Conservation (phyloP, 2,329 filamentous ascomycete genomes). For the Plenodomus biglobosus region DNA sequence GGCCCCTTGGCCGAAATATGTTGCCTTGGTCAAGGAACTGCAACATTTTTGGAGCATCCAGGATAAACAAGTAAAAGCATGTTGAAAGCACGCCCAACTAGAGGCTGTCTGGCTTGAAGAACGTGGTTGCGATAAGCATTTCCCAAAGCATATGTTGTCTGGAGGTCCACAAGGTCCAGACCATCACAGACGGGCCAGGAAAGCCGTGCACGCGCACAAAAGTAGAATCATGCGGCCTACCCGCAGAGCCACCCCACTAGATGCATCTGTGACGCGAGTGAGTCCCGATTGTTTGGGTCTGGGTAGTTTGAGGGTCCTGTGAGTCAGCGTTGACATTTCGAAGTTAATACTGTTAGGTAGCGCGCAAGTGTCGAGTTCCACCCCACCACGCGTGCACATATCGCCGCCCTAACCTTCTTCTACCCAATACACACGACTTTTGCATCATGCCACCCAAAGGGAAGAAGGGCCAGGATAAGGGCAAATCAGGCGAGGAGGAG, state of each 20-base stretch:
- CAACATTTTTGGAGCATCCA: too few species aligned
- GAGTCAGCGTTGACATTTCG: constrained; percentile 19
- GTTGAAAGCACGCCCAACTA: too few species aligned
- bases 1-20: too few species aligned
- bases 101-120: constrained; percentile 1
- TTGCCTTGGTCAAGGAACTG: too few species aligned
- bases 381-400: constrained; percentile 14
- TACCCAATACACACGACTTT: constrained; percentile 1
- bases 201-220: constrained; percentile 22
- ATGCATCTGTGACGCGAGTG: constrained; percentile 23
- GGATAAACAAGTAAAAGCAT: too few species aligned
- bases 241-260: constrained; percentile 28
- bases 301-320: constrained; percentile 15
- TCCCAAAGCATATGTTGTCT: constrained; percentile 18
- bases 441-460: constrained; percentile 52
- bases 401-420: constrained; percentile 12
- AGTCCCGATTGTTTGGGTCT: constrained; percentile 14
- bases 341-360: constrained; percentile 12
- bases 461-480: constrained; percentile 47
- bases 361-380: neutral
- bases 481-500: constrained; percentile 55
- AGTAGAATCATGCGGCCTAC: constrained; percentile 17
- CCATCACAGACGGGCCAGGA: constrained; percentile 17
- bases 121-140: constrained; percentile 44
- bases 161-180: constrained; percentile 40